Evolutionary conservation across 2,329 filamentous ascomycete species (phyloP), one percentile per base, ranked within the genome.

Genomic region (Dichotomopilus funicola): DNA sequence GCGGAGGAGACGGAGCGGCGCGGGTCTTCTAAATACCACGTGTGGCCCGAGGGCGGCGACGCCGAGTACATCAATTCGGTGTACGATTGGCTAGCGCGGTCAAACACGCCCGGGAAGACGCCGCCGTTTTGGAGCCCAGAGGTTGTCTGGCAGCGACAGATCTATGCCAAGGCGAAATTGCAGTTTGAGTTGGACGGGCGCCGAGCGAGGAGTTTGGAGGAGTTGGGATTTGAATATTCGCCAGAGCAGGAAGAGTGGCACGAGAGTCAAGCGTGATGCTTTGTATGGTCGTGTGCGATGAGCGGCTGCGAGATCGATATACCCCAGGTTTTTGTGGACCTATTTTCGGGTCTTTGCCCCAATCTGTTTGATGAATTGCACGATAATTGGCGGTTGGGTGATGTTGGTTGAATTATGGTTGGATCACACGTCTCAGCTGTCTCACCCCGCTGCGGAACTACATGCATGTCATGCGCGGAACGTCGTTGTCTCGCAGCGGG

Each of bases 111-210:
- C 11, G 86, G 86, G 1, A 92, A 90, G 69, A 71, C 78, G 60
- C 85, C 89, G 34, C 86, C 86, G 2, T 73, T 72, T 33, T 96
- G 91, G 91, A 78, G 80, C 7, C 79, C 83, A 47, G 80, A 83
- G 69, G 74, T 87, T 63, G 80, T 83, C 51, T 95, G 89, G 89
- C 78, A 87, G 65, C 78, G 91, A 13, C 77, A 79, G 55, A 76
- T 83, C 3, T 88, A 83, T 10, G 88, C 91, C 35, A 49, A 58
- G 27, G 89, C 92, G 38, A 88, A 89, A 69, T 78, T 84, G 62
- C 80, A 78, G 35, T 96, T 94, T 67, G 79, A 86, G 56, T 75
- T 79, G 59, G 73, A 74, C 40, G 90, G 89, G 0, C 78, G 83
- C 38, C 74, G 71, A 6, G 84, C 90, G 8, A 85, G 71, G 66